Conservation (phyloP, 306 rosid species). For the Luffa aegyptiaca region DNA sequence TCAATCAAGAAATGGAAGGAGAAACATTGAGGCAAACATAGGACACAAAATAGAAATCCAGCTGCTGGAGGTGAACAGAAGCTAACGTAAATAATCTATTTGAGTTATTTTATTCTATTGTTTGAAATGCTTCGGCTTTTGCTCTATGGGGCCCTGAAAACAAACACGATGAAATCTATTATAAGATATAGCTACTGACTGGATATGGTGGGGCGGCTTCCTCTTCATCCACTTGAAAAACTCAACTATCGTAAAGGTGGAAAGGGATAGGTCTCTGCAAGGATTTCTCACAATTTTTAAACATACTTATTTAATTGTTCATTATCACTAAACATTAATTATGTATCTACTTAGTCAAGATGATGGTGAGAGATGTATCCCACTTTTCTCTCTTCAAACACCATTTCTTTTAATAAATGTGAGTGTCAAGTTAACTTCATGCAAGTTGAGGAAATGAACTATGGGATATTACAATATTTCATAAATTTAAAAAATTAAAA, state of each 20-base stretch:
- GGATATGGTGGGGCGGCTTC: background rate
- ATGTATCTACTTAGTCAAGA: background rate
- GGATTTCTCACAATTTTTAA: background rate
- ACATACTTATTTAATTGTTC: background rate
- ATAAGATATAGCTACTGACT: background rate
- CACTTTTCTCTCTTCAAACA: background rate
- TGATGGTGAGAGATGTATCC: background rate
- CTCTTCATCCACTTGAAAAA: background rate
- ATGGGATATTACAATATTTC: background rate
- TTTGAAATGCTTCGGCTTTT: background rate
- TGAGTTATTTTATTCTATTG: background rate
- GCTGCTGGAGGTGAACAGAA: background rate
- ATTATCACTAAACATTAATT: background rate
- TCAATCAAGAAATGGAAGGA: background rate
- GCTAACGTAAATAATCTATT: conserved; percentile 7
- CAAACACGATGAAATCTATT: background rate
- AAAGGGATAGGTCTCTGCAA: background rate
- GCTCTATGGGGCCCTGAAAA: background rate
- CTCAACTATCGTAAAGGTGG: background rate
- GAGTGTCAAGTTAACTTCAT: background rate
- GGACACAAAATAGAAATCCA: background rate
- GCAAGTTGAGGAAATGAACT: background rate
- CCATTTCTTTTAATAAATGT: background rate
- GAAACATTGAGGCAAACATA: background rate
- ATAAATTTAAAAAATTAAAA: too few relatives aligned